These are phyloP conservation scores for Naumovozyma castellii DNA, from an alignment of 805 yeast species.

Conservation along the genomic window DNA sequence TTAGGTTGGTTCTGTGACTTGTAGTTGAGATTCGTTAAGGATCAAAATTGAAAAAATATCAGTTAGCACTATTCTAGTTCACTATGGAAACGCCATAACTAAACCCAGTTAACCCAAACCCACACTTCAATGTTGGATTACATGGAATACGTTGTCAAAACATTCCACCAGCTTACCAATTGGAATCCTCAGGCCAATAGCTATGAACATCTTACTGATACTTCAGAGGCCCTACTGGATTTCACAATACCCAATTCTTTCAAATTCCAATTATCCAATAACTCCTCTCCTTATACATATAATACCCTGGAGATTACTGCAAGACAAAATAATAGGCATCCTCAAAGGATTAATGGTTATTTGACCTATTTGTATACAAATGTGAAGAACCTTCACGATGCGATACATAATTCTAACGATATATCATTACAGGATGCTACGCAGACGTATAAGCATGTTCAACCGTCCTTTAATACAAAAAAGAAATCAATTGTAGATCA, in stretches of 20 bases:
- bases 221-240: slow-evolving; percentile 57
- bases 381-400: slow-evolving; percentile 44
- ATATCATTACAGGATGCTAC: slow-evolving; percentile 58
- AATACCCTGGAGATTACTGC: slow-evolving; percentile 58
- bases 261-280: slow-evolving; percentile 57
- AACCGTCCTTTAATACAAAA: slow-evolving; percentile 32
- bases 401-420: slow-evolving; percentile 39
- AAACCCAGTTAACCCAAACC: no score
- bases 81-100: background rate
- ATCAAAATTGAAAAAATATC: background rate
- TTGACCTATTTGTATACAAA: slow-evolving; percentile 66
- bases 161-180: slow-evolving; percentile 57
- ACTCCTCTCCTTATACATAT: slow-evolving; percentile 59
- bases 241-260: slow-evolving; percentile 64
- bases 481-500: background rate
- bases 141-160: slow-evolving; percentile 76
- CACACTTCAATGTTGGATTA: slow-evolving; percentile 51
- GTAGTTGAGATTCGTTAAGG: background rate
- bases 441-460: slow-evolving; percentile 55
- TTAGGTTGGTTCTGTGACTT: background rate
- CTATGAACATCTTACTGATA: slow-evolving; percentile 65
- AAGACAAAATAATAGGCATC: slow-evolving; percentile 26
- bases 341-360: slow-evolving; percentile 65
- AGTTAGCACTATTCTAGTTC: no score
- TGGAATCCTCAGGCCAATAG: slow-evolving; percentile 71